A percentile compares a stretch with the other conserved stretches of the same genome.
phyloP scores from a whole-genome alignment of 2,329 filamentous ascomycete genomes.

The Aspergillus spinulosporus region DNA sequence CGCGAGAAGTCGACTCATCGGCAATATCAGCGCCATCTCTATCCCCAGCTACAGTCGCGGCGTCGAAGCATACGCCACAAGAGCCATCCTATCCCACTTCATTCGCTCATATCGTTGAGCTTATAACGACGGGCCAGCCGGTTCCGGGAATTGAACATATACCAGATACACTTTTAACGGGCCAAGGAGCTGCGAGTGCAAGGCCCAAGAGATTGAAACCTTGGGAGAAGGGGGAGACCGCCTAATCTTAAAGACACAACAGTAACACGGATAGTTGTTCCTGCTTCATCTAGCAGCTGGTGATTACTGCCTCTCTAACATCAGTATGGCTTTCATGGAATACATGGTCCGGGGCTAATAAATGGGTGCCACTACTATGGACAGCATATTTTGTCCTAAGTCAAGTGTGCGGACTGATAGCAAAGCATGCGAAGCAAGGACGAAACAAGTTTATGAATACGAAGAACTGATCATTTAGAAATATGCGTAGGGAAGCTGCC shows the following conservation, averaged over 20 bases:
- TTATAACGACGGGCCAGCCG: constrained; percentile 77
- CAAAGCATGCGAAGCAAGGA: not conserved
- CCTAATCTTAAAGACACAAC: not conserved
- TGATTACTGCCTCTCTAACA: no score
- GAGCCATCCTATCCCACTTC: constrained; percentile 71
- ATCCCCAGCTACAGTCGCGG: constrained; percentile 14
- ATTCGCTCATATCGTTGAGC: constrained; percentile 81
- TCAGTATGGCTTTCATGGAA: no score
- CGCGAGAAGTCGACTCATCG: constrained; percentile 9
- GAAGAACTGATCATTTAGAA: constrained; percentile 5
- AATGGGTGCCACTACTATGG: no score
- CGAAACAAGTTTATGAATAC: constrained; percentile 11
- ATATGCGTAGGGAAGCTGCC: constrained; percentile 1
- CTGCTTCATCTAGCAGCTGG: no score
- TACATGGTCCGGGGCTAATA: no score
- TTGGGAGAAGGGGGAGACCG: constrained; percentile 68
- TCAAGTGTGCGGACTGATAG: not conserved
- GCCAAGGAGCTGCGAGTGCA: constrained; percentile 62
- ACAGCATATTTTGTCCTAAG: not conserved
- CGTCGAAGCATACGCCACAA: constrained; percentile 46
- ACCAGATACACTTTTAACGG: constrained; percentile 72
- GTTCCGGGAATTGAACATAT: constrained; percentile 88
- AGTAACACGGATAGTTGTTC: not conserved
- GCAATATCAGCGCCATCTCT: constrained; percentile 11
- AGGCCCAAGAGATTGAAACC: constrained; percentile 64